Conservation (phyloP, 2,329 filamentous ascomycete genomes). For the Macrophomina pseudophaseolina region DNA sequence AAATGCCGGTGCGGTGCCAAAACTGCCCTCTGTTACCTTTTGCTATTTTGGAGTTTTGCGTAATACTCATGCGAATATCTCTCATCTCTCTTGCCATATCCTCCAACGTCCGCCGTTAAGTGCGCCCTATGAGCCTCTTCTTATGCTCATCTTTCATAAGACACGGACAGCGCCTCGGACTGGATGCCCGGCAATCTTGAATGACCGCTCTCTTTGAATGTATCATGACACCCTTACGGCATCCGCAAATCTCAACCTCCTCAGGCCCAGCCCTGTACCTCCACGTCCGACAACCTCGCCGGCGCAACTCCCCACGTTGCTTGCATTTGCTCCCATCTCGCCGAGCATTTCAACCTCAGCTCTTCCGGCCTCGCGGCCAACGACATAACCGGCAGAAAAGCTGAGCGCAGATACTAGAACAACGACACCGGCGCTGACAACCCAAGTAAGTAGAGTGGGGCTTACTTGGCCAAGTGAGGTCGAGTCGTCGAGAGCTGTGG, state of each 20-base stretch:
- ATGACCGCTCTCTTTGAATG: not conserved
- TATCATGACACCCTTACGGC: constrained; percentile 22
- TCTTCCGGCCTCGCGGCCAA: constrained; percentile 63
- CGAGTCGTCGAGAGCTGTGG: constrained; percentile 35
- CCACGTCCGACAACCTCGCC: constrained; percentile 13
- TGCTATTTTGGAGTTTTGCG: not conserved
- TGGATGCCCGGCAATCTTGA: not conserved
- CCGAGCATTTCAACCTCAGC: constrained; percentile 54
- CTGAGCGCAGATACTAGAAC: constrained; percentile 68
- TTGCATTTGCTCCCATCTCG: constrained; percentile 31
- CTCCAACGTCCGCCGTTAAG: not conserved
- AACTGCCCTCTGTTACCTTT: not conserved
- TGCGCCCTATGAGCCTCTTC: not conserved
- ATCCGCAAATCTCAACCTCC: constrained; percentile 24
- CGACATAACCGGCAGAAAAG: constrained; percentile 67
- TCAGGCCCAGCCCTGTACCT: constrained; percentile 10
- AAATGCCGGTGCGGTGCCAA: not conserved
- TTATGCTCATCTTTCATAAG: not conserved
- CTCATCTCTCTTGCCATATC: not conserved
- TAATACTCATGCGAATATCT: no score
- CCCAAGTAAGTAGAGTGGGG: constrained; percentile 69
- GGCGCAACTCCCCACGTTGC: constrained; percentile 11
- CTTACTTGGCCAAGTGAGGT: constrained; percentile 49
- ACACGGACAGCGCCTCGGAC: not conserved
- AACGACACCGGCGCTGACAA: constrained; percentile 68